Evolutionary conservation across 2,329 filamentous ascomycete genomes (phyloP), one percentile per base, ranked within the genome.

Genomic region (Madurella mycetomatis): DNA sequence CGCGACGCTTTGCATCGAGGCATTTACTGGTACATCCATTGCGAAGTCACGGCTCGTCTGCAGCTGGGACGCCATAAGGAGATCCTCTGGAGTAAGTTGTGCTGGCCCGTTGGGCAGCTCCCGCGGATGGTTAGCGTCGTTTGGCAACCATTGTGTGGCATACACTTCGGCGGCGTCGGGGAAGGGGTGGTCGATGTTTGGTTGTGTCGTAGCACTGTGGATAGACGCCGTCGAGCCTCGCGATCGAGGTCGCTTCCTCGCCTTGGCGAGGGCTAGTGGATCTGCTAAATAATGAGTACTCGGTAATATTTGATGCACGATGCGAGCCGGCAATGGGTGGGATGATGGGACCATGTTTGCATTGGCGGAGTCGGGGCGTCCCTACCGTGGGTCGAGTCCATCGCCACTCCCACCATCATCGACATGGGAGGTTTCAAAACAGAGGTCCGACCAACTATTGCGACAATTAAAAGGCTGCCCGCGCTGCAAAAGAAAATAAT

Each of bases 31-130:
- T 17, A 78, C 72, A 48, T 82, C 79, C 56, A 77, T 77, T 52
- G 73, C 62, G 61, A 76, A 81, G 16, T 74, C 72, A 50, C 75
- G 75, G 43, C 72, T 73, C 46, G 73, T 71, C 58, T 81, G 78
- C 63, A 84, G 74, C 58, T 83, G 82, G 18, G 77, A 74, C 30
- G 78, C 76, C 57, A 85, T 71, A 46, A 85, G 77, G 70, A 84
- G 77, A 56, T 82, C 81, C 60, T 85, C 82, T 19, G 79, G 70
- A 2, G 79, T 76, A 72, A 85, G 75, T 50, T 77, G 75, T 32
- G 73, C 68, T 34, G 67, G 63, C 8, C 68, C 66, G 15, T 69
- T 64, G 8, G 67, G 65, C 58, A 81, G 73, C 46, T 75, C 73
- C 62, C 75, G 75, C 9, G 70, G 63, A 50, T 76, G 74, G 48